These are phyloP conservation scores for Tremellales sp. DNA, from an alignment of 1,284 basidiomycete genomes.

Conservation along the genomic window DNA sequence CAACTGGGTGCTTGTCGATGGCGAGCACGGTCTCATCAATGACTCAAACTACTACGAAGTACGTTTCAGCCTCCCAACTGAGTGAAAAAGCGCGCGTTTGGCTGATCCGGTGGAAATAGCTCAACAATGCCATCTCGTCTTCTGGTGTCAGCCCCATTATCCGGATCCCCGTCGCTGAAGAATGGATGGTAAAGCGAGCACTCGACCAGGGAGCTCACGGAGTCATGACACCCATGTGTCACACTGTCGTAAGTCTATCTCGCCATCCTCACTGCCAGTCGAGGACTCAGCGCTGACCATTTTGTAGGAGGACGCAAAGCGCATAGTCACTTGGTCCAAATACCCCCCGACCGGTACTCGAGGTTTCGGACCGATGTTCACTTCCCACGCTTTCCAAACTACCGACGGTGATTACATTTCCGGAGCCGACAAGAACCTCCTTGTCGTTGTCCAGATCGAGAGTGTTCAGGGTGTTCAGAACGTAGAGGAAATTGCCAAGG, in stretches of 20 bases:
- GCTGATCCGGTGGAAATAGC: conserved; percentile 6
- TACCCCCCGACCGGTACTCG: conserved; percentile 31
- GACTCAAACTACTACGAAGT: conserved; percentile 33
- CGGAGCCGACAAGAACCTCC: conserved; percentile 56
- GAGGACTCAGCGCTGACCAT: background rate
- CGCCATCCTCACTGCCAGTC: background rate
- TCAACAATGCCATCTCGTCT: conserved; percentile 24
- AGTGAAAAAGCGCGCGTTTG: background rate
- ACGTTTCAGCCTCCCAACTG: conserved; percentile 3
- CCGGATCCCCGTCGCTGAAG: conserved; percentile 38
- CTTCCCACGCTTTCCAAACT: conserved; percentile 20
- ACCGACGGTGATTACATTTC: conserved; percentile 54
- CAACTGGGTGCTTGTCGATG: conserved; percentile 34
- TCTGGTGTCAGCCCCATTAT: conserved; percentile 40
- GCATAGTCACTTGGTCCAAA: conserved; percentile 27
- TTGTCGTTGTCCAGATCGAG: conserved; percentile 66
- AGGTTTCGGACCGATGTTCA: conserved; percentile 35
- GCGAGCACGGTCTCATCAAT: conserved; percentile 31
- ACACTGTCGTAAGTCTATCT: conserved; percentile 15
- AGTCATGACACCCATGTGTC: conserved; percentile 38
- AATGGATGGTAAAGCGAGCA: conserved; percentile 44
- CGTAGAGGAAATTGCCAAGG: conserved; percentile 59
- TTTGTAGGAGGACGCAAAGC: conserved; percentile 20
- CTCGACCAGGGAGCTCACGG: conserved; percentile 42
- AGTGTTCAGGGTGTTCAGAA: conserved; percentile 60